These are phyloP conservation scores for Fragaria ananassa DNA, from an alignment of 306 rosid genomes.

Conservation along the genomic window DNA sequence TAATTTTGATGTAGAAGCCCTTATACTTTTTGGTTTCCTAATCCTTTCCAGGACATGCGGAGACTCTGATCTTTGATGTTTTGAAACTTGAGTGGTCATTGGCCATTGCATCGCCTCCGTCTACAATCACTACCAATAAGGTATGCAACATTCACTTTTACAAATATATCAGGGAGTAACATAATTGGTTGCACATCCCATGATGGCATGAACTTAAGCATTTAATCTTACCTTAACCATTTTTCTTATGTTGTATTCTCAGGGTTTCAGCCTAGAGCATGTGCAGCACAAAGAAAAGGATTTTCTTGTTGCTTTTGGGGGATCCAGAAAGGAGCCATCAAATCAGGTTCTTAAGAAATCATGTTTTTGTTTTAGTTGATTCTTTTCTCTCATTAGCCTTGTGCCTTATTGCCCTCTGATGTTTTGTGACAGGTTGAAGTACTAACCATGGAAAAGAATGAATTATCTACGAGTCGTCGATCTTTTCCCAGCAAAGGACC, in stretches of 20 bases:
- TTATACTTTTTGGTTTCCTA: background rate
- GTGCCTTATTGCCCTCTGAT: conserved; percentile 4
- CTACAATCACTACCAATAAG: conserved; percentile 78
- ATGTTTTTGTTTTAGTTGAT: conserved; percentile 6
- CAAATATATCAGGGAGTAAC: background rate
- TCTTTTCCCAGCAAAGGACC: conserved; percentile 52
- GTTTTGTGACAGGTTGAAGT: conserved; percentile 61
- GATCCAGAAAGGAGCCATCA: conserved; percentile 82
- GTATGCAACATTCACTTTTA: conserved; percentile 21
- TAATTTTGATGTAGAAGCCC: background rate
- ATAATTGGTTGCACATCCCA: background rate
- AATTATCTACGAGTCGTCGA: conserved; percentile 42
- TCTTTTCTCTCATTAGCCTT: conserved; percentile 3
- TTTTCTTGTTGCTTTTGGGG: conserved; percentile 94
- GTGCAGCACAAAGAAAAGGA: conserved; percentile 87
- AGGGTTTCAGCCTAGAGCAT: conserved; percentile 88
- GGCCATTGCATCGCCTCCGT: conserved; percentile 55
- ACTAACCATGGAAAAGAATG: conserved; percentile 67
- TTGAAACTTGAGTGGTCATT: conserved; percentile 73
- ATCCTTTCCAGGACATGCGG: conserved; percentile 63
- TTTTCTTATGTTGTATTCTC: conserved; percentile 12
- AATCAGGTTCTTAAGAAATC: conserved; percentile 60
- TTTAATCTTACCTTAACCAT: conserved; percentile 18
- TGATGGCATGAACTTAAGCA: conserved; percentile 3
- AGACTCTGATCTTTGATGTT: conserved; percentile 82